phyloP scores from a whole-genome alignment of 2,329 filamentous ascomycete species.

The Byssothecium circinans region DNA sequence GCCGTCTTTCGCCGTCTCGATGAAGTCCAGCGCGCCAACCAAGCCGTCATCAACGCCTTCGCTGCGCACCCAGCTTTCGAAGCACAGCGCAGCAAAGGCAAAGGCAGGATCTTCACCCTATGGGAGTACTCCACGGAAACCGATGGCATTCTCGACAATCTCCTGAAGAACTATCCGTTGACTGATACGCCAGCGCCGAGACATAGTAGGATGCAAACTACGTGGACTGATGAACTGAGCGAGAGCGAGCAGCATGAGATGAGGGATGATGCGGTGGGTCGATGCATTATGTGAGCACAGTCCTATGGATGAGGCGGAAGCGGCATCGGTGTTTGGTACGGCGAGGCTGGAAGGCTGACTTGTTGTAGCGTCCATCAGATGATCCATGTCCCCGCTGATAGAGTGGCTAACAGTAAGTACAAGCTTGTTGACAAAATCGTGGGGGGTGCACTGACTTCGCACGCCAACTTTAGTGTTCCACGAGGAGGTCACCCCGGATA shows the following conservation, averaged over 20 bases:
- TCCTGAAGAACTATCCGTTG: slow-evolving; percentile 13
- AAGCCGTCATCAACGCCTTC: slow-evolving; percentile 13
- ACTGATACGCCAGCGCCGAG: too few relatives aligned
- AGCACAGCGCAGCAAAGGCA: slow-evolving; percentile 7
- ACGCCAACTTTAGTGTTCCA: slow-evolving; percentile 14
- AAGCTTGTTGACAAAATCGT: too few relatives aligned
- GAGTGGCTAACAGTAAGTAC: slow-evolving; percentile 4
- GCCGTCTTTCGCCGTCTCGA: slow-evolving; percentile 2
- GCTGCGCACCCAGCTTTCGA: slow-evolving; percentile 15
- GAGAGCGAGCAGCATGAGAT: slow-evolving; percentile 11
- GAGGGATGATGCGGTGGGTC: slow-evolving; percentile 13
- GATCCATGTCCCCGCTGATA: slow-evolving; percentile 13
- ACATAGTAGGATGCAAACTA: too few relatives aligned
- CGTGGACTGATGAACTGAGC: slow-evolving; percentile 11
- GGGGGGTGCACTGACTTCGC: too few relatives aligned
- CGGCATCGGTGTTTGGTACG: too few relatives aligned
- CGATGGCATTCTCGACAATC: slow-evolving; percentile 14
- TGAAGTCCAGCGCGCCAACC: slow-evolving; percentile 9
- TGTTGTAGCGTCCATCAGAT: slow-evolving; percentile 5
- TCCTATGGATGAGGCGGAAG: not conserved
- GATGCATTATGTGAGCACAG: slow-evolving; percentile 11
- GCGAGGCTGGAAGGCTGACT: not conserved
- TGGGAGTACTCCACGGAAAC: slow-evolving; percentile 18
- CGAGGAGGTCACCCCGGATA: slow-evolving; percentile 8
- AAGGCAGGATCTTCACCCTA: slow-evolving; percentile 20